phyloP scores from a whole-genome alignment of 331 rosid genomes.

The Pyracantha coccinea region DNA sequence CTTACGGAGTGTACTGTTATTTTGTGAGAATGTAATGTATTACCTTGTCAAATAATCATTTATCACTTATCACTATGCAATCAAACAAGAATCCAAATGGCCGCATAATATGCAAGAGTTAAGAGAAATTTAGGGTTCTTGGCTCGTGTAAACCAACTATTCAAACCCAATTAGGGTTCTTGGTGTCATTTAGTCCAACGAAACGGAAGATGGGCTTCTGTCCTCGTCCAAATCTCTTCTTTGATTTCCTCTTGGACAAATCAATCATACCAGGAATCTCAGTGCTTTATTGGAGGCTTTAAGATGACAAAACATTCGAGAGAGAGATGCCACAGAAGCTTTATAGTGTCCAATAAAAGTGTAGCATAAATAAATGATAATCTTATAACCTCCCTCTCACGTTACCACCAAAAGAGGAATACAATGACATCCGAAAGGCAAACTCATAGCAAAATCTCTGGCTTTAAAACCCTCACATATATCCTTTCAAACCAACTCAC shows the following conservation, averaged over 20 bases:
- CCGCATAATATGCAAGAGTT: too few relatives aligned
- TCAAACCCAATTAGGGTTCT: too few relatives aligned
- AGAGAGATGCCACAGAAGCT: conserved; percentile 23
- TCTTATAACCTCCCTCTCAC: conserved; percentile 12
- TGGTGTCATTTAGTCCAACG: background rate
- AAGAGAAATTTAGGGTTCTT: too few relatives aligned
- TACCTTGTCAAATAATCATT: too few relatives aligned
- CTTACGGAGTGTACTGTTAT: too few relatives aligned
- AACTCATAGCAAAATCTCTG: background rate
- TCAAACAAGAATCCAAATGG: too few relatives aligned
- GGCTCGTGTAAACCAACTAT: too few relatives aligned
- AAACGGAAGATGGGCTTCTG: conserved; percentile 9
- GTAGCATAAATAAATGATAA: conserved; percentile 16
- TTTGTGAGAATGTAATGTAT: too few relatives aligned
- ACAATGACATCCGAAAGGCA: background rate
- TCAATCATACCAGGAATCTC: conserved; percentile 17
- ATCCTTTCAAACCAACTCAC: background rate
- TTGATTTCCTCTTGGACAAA: conserved; percentile 13
- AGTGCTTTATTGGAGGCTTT: conserved; percentile 13
- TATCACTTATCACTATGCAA: too few relatives aligned
- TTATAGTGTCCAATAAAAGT: conserved; percentile 27
- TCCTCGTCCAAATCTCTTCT: conserved; percentile 8
- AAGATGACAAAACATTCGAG: conserved; percentile 24
- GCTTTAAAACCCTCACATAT: background rate
- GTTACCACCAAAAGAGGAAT: conserved; percentile 13